Base-by-base conservation (phyloP, 352 stramenopile genomes). In the Phytopythium mirpurense region DNA sequence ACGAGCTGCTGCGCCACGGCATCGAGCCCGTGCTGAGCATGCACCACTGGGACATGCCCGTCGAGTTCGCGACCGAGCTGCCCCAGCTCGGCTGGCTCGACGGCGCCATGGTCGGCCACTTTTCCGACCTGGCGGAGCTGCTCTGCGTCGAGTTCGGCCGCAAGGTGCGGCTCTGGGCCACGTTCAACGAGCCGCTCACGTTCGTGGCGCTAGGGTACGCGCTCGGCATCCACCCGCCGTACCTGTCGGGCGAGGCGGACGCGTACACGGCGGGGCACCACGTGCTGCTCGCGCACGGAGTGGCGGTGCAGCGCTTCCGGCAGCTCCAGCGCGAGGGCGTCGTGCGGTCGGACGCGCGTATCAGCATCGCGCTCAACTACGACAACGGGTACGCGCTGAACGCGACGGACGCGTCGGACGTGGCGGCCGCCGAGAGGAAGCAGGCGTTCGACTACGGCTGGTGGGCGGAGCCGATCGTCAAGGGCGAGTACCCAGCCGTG, bases 311-410 rank as follows among this genome's bases (percentile, higher is more conserved):
- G 27, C 62, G 86, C 7, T 97, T 95, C 63, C 51, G 82, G 19
- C 62, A 68, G 52, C 63, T 95, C 27, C 92, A 91, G 68, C 32
- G 32, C 1, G 51, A 7, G 27, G 68, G 38, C 19, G 50, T 60
- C 1, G 45, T 73, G 14, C 51, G 62, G n/a, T 56, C 74, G 23
- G 59, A 65, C 15, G 83, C 86, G 12, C 64, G 74, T 1, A 95
- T 98, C 57, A 88, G 88, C 16, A 96, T 97, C n/a, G 85, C 85
- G 3, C 77, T 97, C 56, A 91, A 86, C 56, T 70, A 64, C 36
- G 88, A 97, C 65, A 68, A 59, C 24, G 51, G 45, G 9, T 68
- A 67, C 19, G 96, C 79, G 63, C 69, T 88, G 14, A 86, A 95
- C 59, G 68, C 74, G 23, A 56, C 67, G 0, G 54, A 59, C 18